These are phyloP conservation scores for Lasiosphaeria miniovina DNA, from an alignment of 495 filamentous ascomycete species.

Conservation along the genomic window DNA sequence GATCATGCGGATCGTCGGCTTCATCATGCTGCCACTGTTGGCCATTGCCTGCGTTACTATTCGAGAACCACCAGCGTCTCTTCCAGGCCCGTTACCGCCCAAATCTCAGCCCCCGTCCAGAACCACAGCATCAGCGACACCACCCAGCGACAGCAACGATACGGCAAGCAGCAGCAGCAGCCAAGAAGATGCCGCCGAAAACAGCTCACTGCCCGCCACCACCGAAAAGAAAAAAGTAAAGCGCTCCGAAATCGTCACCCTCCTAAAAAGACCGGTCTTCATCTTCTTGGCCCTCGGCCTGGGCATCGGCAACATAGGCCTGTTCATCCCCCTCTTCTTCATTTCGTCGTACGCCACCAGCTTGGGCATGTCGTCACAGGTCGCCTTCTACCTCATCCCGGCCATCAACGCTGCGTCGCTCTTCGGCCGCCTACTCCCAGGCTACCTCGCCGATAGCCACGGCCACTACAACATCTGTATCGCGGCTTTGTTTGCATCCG, in stretches of 20 bases:
- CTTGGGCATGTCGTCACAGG: conserved; percentile 34
- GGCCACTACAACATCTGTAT: conserved; percentile 47
- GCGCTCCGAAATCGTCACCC: conserved; percentile 6
- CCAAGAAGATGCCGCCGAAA: background rate
- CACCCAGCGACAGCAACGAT: background rate
- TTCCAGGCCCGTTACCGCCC: background rate
- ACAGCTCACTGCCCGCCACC: background rate
- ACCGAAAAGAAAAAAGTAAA: background rate
- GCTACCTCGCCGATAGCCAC: conserved; percentile 45
- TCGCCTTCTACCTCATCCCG: conserved; percentile 49
- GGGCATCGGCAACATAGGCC: conserved; percentile 42
- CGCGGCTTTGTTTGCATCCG: conserved; percentile 25
- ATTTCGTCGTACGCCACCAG: conserved; percentile 44
- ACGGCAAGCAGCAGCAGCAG: background rate
- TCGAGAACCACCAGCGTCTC: conserved; percentile 31
- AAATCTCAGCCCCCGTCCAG: background rate
- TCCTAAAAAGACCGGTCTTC: conserved; percentile 20
- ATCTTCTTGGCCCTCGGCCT: conserved; percentile 17
- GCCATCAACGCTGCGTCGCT: conserved; percentile 48
- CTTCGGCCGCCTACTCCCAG: conserved; percentile 52
- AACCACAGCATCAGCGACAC: background rate
- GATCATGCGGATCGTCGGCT: conserved; percentile 53
- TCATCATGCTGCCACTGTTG: conserved; percentile 46
- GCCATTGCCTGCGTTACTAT: conserved; percentile 35
- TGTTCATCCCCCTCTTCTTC: conserved; percentile 55